Evolutionary conservation across 2,329 filamentous ascomycete genomes (phyloP), one percentile per base, ranked within the genome.

Genomic region (Paecilomyces fulvus): DNA sequence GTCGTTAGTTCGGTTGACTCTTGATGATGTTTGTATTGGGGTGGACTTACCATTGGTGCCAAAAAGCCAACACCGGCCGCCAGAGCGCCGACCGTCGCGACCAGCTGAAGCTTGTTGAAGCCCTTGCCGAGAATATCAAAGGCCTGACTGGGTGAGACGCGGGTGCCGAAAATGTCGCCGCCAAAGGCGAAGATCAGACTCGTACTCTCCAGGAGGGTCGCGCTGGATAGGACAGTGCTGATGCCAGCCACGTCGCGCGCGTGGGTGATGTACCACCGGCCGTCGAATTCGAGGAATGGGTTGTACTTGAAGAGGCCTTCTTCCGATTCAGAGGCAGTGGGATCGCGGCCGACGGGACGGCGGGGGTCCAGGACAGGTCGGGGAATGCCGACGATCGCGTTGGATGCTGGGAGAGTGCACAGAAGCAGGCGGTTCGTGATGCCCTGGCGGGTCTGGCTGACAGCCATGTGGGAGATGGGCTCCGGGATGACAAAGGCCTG

Each of bases 51-150:
- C 83, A 97, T 84, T 28, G 94, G 94, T 54, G 86, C 86, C 67
- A 97, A 77, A 56, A 89, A 82, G 61, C 86, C 72, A 14, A 96
- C 92, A 50, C 90, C 91, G 43, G 83, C 80, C 50, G 83, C 83
- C 63, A 97, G 79, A 17, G 90, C 92, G 46, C 88, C 78, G 37
- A 99, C 91, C 0, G 94, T 99, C 14, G 83, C 79, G 37, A 96
- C 72, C 67, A 99, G 83, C 64, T 91, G 88, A 56, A 91, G 69
- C 78, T 95, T 96, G 70, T 92, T 94, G 73, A 99, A 99, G 2
- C 90, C 89, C 74, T 91, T 94, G 60, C 91, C 94, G 14, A 99
- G 77, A 48, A 97, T 84, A 75, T 99, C 94, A 72, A 99, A 99
- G 14, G 88, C 83, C 64, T 88, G 85, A 72, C 90, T 96, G 0